Conservation (phyloP, 106 monocot species). For the Platanthera zijinensis region DNA sequence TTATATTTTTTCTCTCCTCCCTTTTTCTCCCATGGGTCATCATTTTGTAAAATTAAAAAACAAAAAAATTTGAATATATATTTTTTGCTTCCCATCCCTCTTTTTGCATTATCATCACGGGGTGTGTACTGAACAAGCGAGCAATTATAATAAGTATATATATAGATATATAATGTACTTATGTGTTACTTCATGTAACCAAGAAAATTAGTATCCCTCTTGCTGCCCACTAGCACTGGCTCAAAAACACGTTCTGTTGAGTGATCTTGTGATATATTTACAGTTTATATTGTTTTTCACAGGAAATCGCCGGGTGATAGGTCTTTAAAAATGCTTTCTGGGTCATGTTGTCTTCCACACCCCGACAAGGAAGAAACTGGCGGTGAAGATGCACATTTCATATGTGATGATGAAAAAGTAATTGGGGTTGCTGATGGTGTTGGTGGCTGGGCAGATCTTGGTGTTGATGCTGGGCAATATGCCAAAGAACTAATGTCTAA, state of each 20-base stretch:
- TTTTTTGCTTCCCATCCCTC: too few species aligned
- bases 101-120: too few species aligned
- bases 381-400: conserved; percentile 76
- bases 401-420: conserved; percentile 46
- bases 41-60: too few species aligned
- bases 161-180: neutral
- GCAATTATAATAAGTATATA: too few species aligned
- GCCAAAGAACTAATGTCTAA: conserved; percentile 66
- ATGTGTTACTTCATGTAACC: neutral
- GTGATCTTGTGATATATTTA: neutral
- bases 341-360: conserved; percentile 70
- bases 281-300: conserved; percentile 6
- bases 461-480: conserved; percentile 62
- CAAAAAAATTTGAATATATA: too few species aligned
- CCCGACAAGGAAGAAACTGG: conserved; percentile 66
- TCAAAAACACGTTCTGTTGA: neutral
- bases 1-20: too few species aligned
- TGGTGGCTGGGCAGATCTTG: conserved; percentile 72
- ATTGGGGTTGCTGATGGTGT: conserved; percentile 78
- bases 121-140: too few species aligned
- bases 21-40: too few species aligned
- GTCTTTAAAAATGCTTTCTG: conserved; percentile 54
- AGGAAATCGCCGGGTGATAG: conserved; percentile 30
- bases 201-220: neutral
- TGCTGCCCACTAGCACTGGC: too few species aligned